phyloP scores from a whole-genome alignment of 2,329 filamentous ascomycete species.

The Pseudocercospora fijiensis region DNA sequence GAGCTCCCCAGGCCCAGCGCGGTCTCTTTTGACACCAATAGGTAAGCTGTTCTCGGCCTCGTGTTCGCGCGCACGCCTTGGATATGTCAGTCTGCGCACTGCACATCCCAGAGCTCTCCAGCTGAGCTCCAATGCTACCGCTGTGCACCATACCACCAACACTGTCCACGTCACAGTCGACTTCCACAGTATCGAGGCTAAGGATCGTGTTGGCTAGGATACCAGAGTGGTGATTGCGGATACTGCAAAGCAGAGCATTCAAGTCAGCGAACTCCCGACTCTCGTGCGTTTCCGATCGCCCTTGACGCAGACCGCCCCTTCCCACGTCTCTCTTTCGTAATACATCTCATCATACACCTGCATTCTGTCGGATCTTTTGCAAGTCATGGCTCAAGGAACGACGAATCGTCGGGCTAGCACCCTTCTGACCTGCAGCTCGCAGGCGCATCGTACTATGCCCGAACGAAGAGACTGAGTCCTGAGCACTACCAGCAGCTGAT shows the following conservation, averaged over 20 bases:
- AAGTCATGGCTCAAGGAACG: background rate
- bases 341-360: background rate
- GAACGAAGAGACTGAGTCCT: constrained; percentile 60
- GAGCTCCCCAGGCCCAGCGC: constrained; percentile 20
- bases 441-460: constrained; percentile 74
- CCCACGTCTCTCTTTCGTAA: constrained; percentile 1
- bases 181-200: constrained; percentile 22
- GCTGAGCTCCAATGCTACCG: background rate
- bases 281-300: constrained; percentile 46
- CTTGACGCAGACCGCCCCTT: background rate
- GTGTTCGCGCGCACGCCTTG: constrained; percentile 21
- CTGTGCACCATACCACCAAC: constrained; percentile 14
- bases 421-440: constrained; percentile 12
- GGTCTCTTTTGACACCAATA: constrained; percentile 36
- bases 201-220: constrained; percentile 41
- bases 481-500: constrained; percentile 70
- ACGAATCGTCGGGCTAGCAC: background rate
- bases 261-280: constrained; percentile 49
- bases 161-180: constrained; percentile 10
- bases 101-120: constrained; percentile 1
- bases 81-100: background rate
- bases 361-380: background rate
- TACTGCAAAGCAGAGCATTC: constrained; percentile 51
- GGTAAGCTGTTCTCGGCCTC: constrained; percentile 32
- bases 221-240: constrained; percentile 51